These are phyloP conservation scores for Scorias spongiosa DNA, from an alignment of 2,329 filamentous ascomycete genomes.

Conservation along the genomic window DNA sequence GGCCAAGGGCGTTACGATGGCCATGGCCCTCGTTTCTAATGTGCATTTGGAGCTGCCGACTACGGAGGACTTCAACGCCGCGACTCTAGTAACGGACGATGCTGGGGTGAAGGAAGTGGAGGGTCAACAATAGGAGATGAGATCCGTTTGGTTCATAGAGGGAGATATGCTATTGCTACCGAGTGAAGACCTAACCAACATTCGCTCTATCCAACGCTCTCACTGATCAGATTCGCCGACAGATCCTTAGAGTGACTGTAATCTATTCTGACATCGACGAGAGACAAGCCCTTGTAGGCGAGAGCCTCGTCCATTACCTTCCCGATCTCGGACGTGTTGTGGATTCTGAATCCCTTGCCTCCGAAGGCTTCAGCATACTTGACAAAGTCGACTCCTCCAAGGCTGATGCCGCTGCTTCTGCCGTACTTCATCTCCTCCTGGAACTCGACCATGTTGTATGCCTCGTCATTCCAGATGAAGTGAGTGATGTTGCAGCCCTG, in stretches of 20 bases:
- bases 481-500: constrained; percentile 35
- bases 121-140: constrained; percentile 11
- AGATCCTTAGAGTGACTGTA: constrained; percentile 29
- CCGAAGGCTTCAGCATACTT: constrained; percentile 33
- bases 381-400: constrained; percentile 34
- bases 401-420: constrained; percentile 27
- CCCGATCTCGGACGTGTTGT: constrained; percentile 25
- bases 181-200: background rate
- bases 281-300: constrained; percentile 25
- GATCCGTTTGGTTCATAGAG: background rate
- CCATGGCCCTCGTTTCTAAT: constrained; percentile 23
- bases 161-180: background rate
- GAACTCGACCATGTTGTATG: constrained; percentile 38
- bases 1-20: constrained; percentile 19
- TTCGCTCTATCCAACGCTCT: constrained; percentile 14
- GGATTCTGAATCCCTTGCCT: constrained; percentile 30
- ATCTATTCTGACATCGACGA: constrained; percentile 35
- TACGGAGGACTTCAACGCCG: constrained; percentile 24
- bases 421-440: constrained; percentile 37
- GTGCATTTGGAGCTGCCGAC: constrained; percentile 26
- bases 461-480: constrained; percentile 36
- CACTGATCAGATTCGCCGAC: constrained; percentile 25
- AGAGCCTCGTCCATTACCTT: constrained; percentile 30
- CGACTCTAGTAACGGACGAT: constrained; percentile 19
- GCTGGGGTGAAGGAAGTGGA: constrained; percentile 22